phyloP scores from a whole-genome alignment of 305 asterid genomes.

The Fraxinus ornus region DNA sequence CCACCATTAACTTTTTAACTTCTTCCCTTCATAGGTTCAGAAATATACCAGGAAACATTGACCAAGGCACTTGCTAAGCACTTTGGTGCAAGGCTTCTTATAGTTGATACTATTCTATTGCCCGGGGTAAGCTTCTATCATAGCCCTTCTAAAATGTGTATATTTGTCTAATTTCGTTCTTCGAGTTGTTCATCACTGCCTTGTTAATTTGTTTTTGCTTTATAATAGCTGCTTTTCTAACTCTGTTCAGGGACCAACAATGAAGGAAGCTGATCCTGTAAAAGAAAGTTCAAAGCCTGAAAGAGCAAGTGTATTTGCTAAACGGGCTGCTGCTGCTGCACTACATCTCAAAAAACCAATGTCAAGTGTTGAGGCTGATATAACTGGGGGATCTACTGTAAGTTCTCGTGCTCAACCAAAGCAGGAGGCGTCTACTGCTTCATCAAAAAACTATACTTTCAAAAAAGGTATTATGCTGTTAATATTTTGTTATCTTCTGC shows the following conservation, averaged over 20 bases:
- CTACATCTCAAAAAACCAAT: constrained; percentile 72
- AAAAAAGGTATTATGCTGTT: constrained; percentile 50
- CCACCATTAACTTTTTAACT: constrained; percentile 4
- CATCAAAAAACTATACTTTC: constrained; percentile 67
- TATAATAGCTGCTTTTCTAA: background rate
- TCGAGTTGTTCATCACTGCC: constrained; percentile 1
- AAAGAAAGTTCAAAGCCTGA: constrained; percentile 72
- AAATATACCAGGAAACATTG: constrained; percentile 85
- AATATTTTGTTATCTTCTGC: constrained; percentile 1
- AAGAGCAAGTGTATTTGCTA: constrained; percentile 64
- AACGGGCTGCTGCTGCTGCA: constrained; percentile 53
- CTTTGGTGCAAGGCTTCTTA: constrained; percentile 64
- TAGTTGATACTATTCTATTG: constrained; percentile 65
- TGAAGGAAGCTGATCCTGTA: constrained; percentile 59
- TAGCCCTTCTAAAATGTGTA: constrained; percentile 14
- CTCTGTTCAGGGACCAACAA: constrained; percentile 52
- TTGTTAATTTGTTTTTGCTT: constrained; percentile 13
- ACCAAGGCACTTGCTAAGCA: constrained; percentile 79
- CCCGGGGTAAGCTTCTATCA: constrained; percentile 74
- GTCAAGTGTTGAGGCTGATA: constrained; percentile 86
- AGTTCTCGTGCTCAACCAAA: constrained; percentile 77
- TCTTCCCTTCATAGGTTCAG: constrained; percentile 58
- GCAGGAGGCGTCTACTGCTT: constrained; percentile 88
- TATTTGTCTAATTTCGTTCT: background rate
- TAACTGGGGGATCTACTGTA: constrained; percentile 68